Percentiles rank a stretch among this genome's conserved stretches.
Conservation (phyloP, 139 green algal species). For the Tetraselmis chui region DNA sequence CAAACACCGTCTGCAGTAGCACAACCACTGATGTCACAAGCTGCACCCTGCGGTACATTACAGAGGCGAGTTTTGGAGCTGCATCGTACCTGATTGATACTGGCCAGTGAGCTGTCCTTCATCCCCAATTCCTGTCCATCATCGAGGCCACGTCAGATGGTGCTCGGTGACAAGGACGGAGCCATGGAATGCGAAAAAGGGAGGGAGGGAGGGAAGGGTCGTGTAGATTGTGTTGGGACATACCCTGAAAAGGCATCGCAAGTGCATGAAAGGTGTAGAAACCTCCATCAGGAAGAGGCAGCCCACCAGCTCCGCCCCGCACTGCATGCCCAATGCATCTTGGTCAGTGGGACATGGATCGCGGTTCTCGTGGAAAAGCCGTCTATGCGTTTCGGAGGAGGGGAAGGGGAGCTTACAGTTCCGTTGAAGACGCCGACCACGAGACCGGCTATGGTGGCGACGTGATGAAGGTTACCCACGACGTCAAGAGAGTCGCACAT, state of each 20-base stretch:
- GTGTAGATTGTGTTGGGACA: too few species aligned
- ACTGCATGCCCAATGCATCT: too few species aligned
- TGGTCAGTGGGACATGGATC: too few species aligned
- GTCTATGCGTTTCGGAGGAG: neutral
- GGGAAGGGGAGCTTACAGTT: neutral
- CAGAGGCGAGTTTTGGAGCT: neutral
- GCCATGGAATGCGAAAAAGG: too few species aligned
- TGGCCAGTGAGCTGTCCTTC: slow-evolving; percentile 10
- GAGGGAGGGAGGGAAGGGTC: too few species aligned
- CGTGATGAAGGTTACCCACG: slow-evolving; percentile 19
- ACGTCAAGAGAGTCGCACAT: slow-evolving; percentile 17
- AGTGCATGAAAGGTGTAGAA: slow-evolving; percentile 33
- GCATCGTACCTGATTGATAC: neutral
- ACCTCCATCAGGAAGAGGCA: slow-evolving; percentile 33
- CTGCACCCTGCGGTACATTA: too few species aligned
- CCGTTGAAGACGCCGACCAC: slow-evolving; percentile 3
- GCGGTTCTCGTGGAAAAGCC: too few species aligned
- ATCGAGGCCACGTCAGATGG: neutral
- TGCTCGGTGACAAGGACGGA: too few species aligned
- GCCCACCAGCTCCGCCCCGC: slow-evolving; percentile 23
- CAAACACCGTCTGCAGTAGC: neutral
- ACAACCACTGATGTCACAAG: neutral
- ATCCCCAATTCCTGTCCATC: slow-evolving; percentile 13
- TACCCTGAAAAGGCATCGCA: slow-evolving; percentile 10
- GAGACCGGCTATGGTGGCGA: slow-evolving; percentile 23